Evolutionary conservation across 306 rosid species (phyloP).

Genomic region (Quercus berberidifolia): DNA sequence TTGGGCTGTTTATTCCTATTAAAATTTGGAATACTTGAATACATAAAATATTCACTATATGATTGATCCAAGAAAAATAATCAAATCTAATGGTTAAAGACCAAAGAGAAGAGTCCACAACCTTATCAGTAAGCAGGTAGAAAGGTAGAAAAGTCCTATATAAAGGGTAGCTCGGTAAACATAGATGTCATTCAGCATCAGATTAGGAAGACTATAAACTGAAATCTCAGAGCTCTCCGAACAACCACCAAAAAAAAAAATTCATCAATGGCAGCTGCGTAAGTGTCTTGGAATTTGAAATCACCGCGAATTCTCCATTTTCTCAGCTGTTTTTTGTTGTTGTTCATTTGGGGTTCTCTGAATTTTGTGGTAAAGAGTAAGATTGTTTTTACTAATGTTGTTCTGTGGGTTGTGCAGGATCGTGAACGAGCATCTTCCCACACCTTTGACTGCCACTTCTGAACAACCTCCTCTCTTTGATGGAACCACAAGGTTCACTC

Average conservation of each 20-base stretch:
- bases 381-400: background rate
- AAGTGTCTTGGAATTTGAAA: background rate
- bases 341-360: background rate
- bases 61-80: too few relatives aligned
- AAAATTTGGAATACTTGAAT: too few relatives aligned
- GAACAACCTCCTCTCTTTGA: slow-evolving; percentile 72
- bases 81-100: too few relatives aligned
- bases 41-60: too few relatives aligned
- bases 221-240: background rate
- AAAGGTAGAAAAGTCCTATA: background rate
- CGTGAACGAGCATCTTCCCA: slow-evolving; percentile 29
- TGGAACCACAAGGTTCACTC: slow-evolving; percentile 72
- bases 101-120: too few relatives aligned
- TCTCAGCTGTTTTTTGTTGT: too few relatives aligned
- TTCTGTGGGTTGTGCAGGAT: slow-evolving; percentile 16
- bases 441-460: slow-evolving; percentile 52
- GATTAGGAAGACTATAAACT: background rate
- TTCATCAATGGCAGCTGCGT: slow-evolving; percentile 38
- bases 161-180: background rate
- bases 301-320: background rate
- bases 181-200: background rate
- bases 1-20: too few relatives aligned
- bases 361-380: background rate
- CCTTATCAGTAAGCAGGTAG: background rate
- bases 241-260: background rate